These are phyloP conservation scores for Cladorrhinum sp. DNA, from an alignment of 2,329 filamentous ascomycete genomes.

Conservation along the genomic window DNA sequence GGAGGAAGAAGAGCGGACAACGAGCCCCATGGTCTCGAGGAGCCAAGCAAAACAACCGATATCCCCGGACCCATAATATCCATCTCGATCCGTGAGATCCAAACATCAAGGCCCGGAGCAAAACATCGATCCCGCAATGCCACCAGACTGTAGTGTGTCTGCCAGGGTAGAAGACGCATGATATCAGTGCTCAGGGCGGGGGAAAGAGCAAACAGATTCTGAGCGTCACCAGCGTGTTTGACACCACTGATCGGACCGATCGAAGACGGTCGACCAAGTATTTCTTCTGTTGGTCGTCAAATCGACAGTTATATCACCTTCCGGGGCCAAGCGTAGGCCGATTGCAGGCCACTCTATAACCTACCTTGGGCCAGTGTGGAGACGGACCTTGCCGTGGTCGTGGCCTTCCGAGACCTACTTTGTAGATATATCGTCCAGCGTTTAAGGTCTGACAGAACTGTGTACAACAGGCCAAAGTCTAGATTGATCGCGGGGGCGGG, in stretches of 20 bases:
- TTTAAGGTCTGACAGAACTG: not conserved
- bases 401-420: not conserved
- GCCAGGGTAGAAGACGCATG: not conserved
- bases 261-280: not conserved
- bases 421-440: not conserved
- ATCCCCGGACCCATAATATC: too few species aligned
- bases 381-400: not conserved
- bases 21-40: not conserved
- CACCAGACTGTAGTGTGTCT: not conserved
- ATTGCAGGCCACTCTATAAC: not conserved
- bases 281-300: not conserved
- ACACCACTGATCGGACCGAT: not conserved
- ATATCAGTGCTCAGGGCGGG: not conserved
- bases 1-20: constrained; percentile 36
- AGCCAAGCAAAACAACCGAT: too few species aligned
- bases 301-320: not conserved
- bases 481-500: not conserved
- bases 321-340: not conserved
- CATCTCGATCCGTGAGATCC: not conserved
- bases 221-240: not conserved
- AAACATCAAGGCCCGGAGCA: constrained; percentile 1
- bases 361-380: not conserved
- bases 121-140: constrained; percentile 3
- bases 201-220: not conserved
- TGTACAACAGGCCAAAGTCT: not conserved